These are phyloP conservation scores for Monosporozyma siamensis DNA, from an alignment of 805 yeast species.

Conservation along the genomic window DNA sequence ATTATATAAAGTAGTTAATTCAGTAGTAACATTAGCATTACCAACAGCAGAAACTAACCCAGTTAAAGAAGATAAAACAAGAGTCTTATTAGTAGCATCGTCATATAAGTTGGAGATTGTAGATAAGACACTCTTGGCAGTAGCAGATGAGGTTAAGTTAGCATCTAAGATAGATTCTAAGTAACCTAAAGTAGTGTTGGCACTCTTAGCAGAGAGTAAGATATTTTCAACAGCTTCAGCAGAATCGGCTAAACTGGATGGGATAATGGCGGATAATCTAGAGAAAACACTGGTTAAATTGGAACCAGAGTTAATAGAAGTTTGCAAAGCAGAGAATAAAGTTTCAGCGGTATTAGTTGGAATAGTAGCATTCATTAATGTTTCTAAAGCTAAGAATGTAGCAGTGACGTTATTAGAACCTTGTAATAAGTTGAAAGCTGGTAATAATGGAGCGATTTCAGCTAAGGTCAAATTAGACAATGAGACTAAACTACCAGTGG, in stretches of 20 bases:
- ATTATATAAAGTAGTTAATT: slow-evolving; percentile 17
- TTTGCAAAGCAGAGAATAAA: slow-evolving; percentile 12
- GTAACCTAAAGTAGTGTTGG: slow-evolving; percentile 12
- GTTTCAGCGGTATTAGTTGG: slow-evolving; percentile 12
- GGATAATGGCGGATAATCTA: slow-evolving; percentile 10
- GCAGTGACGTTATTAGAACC: slow-evolving; percentile 17
- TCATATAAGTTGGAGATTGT: slow-evolving; percentile 14
- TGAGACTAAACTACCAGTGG: slow-evolving; percentile 19
- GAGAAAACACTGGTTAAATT: slow-evolving; percentile 11
- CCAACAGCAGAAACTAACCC: slow-evolving; percentile 17
- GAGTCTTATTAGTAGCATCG: slow-evolving; percentile 14
- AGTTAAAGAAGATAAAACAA: slow-evolving; percentile 10
- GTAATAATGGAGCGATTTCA: slow-evolving; percentile 17
- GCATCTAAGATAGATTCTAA: slow-evolving; percentile 13
- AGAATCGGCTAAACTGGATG: slow-evolving; percentile 9
- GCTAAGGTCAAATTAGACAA: slow-evolving; percentile 18
- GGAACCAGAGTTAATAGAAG: slow-evolving; percentile 3
- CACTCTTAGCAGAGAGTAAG: slow-evolving; percentile 11
- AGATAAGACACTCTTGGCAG: slow-evolving; percentile 17
- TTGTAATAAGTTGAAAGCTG: slow-evolving; percentile 20
- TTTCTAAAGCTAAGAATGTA: slow-evolving; percentile 15
- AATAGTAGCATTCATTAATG: slow-evolving; percentile 17
- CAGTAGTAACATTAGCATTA: slow-evolving; percentile 5
- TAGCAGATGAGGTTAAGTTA: slow-evolving; percentile 17
- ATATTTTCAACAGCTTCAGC: slow-evolving; percentile 14